Conservation (phyloP, 306 rosid genomes). For the Medicago truncatula region MtrunA17r5.0-ANR NC_053043.1:1723001-1723500, state of each 20-base stretch:
- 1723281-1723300: neutral
- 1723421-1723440: constrained; percentile 40
- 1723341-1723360: constrained; percentile 23
- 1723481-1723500: neutral
- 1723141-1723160: constrained; percentile 37
- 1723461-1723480: neutral
- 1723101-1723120: constrained; percentile 7
- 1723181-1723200: constrained; percentile 26
- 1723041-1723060: constrained; percentile 17
- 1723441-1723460: constrained; percentile 33
- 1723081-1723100: neutral
- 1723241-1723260: constrained; percentile 46
- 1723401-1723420: constrained; percentile 32
- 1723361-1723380: constrained; percentile 4
- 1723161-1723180: constrained; percentile 10
- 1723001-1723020: constrained; percentile 43
- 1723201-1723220: constrained; percentile 30
- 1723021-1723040: constrained; percentile 2
- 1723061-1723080: constrained; percentile 18
- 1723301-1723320: neutral
- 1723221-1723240: constrained; percentile 44
- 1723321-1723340: neutral
- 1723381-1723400: neutral
- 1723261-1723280: neutral
- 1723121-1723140: neutral